Evolutionary conservation across 2,329 filamentous ascomycete genomes (phyloP).

Genomic region (Claviceps pazoutovae): DNA sequence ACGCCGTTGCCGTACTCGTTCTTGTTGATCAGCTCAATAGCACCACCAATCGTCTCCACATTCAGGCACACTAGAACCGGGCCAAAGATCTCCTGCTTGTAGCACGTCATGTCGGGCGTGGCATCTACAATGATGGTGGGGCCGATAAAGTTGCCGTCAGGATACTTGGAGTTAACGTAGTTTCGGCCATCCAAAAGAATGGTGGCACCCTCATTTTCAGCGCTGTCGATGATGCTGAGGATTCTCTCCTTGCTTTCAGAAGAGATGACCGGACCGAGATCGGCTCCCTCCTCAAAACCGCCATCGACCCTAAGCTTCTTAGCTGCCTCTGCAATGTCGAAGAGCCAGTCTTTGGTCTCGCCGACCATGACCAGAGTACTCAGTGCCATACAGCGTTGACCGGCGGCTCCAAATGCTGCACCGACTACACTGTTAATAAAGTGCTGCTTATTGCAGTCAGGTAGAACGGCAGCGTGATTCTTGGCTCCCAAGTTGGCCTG

Average conservation of each 20-base stretch:
- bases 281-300: conserved; percentile 67
- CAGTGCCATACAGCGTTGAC: conserved; percentile 77
- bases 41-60: conserved; percentile 64
- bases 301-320: conserved; percentile 62
- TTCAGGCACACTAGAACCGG: conserved; percentile 73
- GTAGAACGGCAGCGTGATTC: conserved; percentile 74
- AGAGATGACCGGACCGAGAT: conserved; percentile 71
- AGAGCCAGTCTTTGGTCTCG: conserved; percentile 71
- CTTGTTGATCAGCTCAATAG: conserved; percentile 66
- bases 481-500: conserved; percentile 81
- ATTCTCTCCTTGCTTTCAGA: conserved; percentile 68
- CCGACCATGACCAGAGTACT: conserved; percentile 74
- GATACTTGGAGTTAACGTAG: conserved; percentile 62
- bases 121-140: conserved; percentile 76
- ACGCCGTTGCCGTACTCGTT: conserved; percentile 83
- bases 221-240: conserved; percentile 59
- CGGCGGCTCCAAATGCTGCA: conserved; percentile 72
- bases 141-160: conserved; percentile 73
- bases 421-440: conserved; percentile 73
- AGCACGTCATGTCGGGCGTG: conserved; percentile 69
- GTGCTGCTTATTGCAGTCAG: conserved; percentile 83
- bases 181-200: conserved; percentile 72
- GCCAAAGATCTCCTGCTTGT: conserved; percentile 75
- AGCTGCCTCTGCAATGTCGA: conserved; percentile 63
- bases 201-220: conserved; percentile 67